phyloP scores from a whole-genome alignment of 805 yeast species.

The Ogataea trehaloabstinens region DNA sequence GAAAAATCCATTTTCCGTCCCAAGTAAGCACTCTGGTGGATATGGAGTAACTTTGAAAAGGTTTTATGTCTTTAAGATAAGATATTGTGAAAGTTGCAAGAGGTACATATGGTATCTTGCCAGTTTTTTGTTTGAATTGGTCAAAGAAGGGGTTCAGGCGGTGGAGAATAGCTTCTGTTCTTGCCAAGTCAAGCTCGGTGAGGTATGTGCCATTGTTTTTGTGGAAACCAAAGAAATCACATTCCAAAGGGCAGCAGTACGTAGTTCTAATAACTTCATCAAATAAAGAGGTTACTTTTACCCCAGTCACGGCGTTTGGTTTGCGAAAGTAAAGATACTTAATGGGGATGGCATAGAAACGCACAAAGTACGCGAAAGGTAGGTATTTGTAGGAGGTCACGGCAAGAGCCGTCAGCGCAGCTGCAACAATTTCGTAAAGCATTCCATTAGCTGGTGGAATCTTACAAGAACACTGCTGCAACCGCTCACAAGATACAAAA shows the following conservation, averaged over 20 bases:
- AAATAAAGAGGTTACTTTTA: constrained; percentile 4
- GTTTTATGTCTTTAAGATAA: constrained; percentile 71
- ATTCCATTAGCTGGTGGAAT: no score
- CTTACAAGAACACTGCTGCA: no score
- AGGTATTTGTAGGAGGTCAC: constrained; percentile 57
- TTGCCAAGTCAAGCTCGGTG: constrained; percentile 73
- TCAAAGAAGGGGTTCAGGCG: constrained; percentile 38
- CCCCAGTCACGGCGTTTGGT: neutral
- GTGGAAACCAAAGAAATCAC: constrained; percentile 78
- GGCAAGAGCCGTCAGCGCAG: constrained; percentile 4
- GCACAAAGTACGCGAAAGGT: constrained; percentile 21
- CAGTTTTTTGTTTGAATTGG: constrained; percentile 21
- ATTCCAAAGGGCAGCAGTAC: constrained; percentile 68
- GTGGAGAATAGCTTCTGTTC: constrained; percentile 59
- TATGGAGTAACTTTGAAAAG: constrained; percentile 58
- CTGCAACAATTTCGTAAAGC: neutral
- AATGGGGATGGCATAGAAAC: constrained; percentile 55
- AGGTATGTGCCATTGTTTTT: constrained; percentile 87
- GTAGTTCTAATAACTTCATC: constrained; percentile 8
- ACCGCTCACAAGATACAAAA: no score
- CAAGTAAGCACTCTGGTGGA: constrained; percentile 67
- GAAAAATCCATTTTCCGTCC: constrained; percentile 85
- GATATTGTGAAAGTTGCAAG: constrained; percentile 68
- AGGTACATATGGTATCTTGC: constrained; percentile 63
- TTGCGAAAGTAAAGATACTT: constrained; percentile 42